phyloP scores from a whole-genome alignment of 202 grass and related monocot genomes.

The Dendrocalamus latiflorus region DNA sequence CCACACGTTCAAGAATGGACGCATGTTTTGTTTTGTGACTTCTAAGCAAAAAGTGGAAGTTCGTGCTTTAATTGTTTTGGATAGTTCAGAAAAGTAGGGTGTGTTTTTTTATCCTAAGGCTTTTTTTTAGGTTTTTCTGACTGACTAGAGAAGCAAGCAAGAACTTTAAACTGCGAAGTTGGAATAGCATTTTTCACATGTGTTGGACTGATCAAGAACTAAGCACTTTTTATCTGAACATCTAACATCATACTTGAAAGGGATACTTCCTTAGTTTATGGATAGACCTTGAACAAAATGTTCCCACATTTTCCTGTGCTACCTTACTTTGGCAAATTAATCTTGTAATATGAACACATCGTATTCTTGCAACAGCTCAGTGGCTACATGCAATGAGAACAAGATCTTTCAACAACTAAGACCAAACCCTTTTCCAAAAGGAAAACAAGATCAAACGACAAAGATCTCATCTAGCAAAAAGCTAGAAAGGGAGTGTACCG shows the following conservation, averaged over 20 bases:
- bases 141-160: constrained; percentile 2
- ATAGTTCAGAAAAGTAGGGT: not conserved
- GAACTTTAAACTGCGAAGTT: not conserved
- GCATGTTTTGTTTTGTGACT: not conserved
- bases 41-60: not conserved
- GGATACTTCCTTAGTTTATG: not conserved
- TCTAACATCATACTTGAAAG: constrained; percentile 20
- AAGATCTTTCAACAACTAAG: too few relatives aligned
- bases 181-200: constrained; percentile 28
- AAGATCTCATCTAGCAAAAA: too few relatives aligned
- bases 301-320: constrained; percentile 6
- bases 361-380: not conserved
- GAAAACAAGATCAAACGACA: too few relatives aligned
- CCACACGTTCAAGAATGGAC: constrained; percentile 10
- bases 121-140: constrained; percentile 11
- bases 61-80: not conserved
- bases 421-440: too few relatives aligned
- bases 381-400: not conserved
- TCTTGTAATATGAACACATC: not conserved
- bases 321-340: not conserved
- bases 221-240: constrained; percentile 26
- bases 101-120: not conserved
- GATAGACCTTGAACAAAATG: constrained; percentile 10
- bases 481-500: too few relatives aligned
- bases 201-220: constrained; percentile 39